A percentile compares a stretch with the other conserved stretches of the same genome.
These are phyloP conservation scores for Neurospora tetrasperma DNA, from an alignment of 495 filamentous ascomycete genomes.

Conservation along the genomic window DNA sequence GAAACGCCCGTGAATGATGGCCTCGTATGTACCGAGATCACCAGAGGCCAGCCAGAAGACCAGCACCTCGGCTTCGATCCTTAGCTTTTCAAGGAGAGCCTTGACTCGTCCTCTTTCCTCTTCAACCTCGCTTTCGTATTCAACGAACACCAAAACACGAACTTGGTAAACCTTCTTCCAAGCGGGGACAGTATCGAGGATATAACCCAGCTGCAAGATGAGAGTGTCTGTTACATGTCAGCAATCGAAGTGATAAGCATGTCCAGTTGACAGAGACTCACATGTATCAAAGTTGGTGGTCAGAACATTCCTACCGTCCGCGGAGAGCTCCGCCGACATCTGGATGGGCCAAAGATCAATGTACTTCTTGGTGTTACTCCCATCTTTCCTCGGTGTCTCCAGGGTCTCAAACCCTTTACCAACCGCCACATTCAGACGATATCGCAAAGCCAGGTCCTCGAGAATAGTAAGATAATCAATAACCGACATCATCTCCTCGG, in stretches of 20 bases:
- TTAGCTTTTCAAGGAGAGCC: conserved; percentile 65
- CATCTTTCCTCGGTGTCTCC: conserved; percentile 53
- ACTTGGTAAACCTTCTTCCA: conserved; percentile 71
- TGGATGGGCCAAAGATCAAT: conserved; percentile 88
- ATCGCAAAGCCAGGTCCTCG: conserved; percentile 66
- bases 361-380: conserved; percentile 56
- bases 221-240: conserved; percentile 47
- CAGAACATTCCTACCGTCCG: conserved; percentile 56
- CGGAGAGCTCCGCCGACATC: conserved; percentile 65
- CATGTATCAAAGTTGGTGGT: conserved; percentile 90
- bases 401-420: conserved; percentile 73
- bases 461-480: conserved; percentile 72
- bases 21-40: conserved; percentile 59
- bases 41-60: conserved; percentile 79
- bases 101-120: conserved; percentile 68
- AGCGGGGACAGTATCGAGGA: conserved; percentile 69
- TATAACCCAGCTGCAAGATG: conserved; percentile 78
- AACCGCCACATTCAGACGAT: conserved; percentile 78
- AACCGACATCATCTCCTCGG: conserved; percentile 51
- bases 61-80: conserved; percentile 68
- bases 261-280: conserved; percentile 15
- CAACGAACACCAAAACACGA: conserved; percentile 76
- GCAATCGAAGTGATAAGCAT: too few species aligned
- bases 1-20: conserved; percentile 59
- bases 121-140: conserved; percentile 76